These are phyloP conservation scores for Zelopaecilomyces penicillatus DNA, from an alignment of 2,329 filamentous ascomycete species.

Conservation along the genomic window DNA sequence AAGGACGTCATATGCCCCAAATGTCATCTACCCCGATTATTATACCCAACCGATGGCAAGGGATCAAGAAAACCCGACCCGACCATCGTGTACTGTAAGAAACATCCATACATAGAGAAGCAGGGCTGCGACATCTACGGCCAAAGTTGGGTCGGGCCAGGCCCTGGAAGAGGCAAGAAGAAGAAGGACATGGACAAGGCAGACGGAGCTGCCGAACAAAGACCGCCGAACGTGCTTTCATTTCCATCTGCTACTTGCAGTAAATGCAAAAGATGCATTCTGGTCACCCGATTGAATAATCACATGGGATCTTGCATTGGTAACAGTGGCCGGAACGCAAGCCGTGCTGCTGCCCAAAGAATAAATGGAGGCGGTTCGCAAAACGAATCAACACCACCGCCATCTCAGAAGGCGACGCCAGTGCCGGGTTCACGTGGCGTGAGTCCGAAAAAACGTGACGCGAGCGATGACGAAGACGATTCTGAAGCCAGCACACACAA, in stretches of 20 bases:
- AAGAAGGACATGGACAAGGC: constrained; percentile 68
- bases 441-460: constrained; percentile 50
- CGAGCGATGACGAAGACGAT: constrained; percentile 47
- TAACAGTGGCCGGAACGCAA: constrained; percentile 55
- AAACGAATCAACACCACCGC: constrained; percentile 50
- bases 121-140: constrained; percentile 73
- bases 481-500: constrained; percentile 39
- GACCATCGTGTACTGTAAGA: constrained; percentile 67
- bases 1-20: constrained; percentile 64
- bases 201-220: constrained; percentile 42
- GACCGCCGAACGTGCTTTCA: constrained; percentile 52
- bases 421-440: constrained; percentile 43
- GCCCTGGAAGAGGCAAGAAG: constrained; percentile 64
- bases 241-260: constrained; percentile 59
- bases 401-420: constrained; percentile 56
- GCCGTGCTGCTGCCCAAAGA: constrained; percentile 53
- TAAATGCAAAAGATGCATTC: constrained; percentile 58
- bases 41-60: constrained; percentile 64
- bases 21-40: constrained; percentile 65
- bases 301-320: constrained; percentile 63
- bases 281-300: constrained; percentile 57
- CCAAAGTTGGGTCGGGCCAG: constrained; percentile 68
- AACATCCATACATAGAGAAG: constrained; percentile 68
- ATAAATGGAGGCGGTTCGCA: constrained; percentile 51
- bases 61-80: constrained; percentile 59